Evolutionary conservation across 257 asterid genomes (phyloP).

Genomic region (Asclepias syriaca): DNA sequence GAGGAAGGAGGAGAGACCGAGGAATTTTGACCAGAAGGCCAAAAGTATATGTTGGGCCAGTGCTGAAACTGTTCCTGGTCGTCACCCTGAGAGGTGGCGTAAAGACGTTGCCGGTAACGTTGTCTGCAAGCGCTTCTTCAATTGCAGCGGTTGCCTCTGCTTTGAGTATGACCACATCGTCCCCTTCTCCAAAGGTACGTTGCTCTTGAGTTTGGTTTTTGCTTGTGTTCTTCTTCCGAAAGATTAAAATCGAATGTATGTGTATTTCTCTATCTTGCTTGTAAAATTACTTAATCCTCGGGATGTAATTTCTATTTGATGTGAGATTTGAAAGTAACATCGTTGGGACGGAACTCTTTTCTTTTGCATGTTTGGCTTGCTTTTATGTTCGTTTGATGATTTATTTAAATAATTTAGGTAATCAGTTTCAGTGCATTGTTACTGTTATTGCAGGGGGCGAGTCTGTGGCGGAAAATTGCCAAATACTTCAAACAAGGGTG

Average conservation of each 20-base stretch:
- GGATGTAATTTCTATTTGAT: neutral
- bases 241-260: neutral
- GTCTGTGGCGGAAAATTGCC: conserved; percentile 85
- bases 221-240: neutral
- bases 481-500: conserved; percentile 92
- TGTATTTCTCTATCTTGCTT: neutral
- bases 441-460: conserved; percentile 70
- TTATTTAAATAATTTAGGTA: neutral
- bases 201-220: neutral
- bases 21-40: conserved; percentile 62
- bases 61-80: conserved; percentile 76
- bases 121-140: conserved; percentile 87
- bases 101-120: conserved; percentile 91
- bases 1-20: conserved; percentile 40
- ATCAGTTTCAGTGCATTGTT: conserved; percentile 1
- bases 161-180: conserved; percentile 87
- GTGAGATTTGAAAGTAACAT: neutral
- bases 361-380: neutral
- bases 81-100: conserved; percentile 99
- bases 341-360: neutral
- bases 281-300: neutral
- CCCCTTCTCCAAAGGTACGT: conserved; percentile 82
- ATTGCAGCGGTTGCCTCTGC: conserved; percentile 92
- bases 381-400: neutral
- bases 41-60: conserved; percentile 72